Evolutionary conservation across 1,284 basidiomycete species (phyloP), one percentile per base, ranked within the genome.

Genomic region (Cutaneotrichosporon spelunceum): DNA sequence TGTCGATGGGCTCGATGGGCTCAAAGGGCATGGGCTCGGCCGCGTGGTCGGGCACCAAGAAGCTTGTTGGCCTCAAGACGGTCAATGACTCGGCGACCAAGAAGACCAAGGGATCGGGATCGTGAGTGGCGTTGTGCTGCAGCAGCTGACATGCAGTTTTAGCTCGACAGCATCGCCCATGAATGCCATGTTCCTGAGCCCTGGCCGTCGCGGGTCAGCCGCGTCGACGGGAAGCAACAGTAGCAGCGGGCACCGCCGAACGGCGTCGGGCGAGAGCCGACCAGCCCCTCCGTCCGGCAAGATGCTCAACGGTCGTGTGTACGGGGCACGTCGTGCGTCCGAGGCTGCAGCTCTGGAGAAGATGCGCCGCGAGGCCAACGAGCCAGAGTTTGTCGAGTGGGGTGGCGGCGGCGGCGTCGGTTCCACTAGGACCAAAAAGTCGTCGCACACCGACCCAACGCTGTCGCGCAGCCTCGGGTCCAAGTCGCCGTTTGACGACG

Each of bases 351-450:
- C 67, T 16, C 39, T 65, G 49, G 70, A 72, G 57, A 66, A 66
- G 48, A 34, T 61, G 30, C 45, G 61, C 21, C 59, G 70, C 30
- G 69, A 69, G 55, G 60, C 61, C 24, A 61, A 62, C 29, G 78
- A 79, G 62, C 78, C 78, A 14, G 74, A 69, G 13, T 79, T 79
- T 57, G 72, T 76, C 39, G 78, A 79, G 60, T 79, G 78, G 78
- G 77, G 78, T 5, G 64, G 59, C n/a, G 57, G 62, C 48, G 53
- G 53, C 33, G 57, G 48, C 30, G 30, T 48, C 3, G 57, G 57
- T 9, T 29, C 24, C 14, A 57, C 39, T n/a, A 10, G 19, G 19
- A 42, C 13, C 1, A 10, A n/a, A 2, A 47, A n/a, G 11, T 16
- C 47, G 23, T 16, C 29, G 7, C 21, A 23, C 24, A 21, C 10